phyloP scores from a whole-genome alignment of 106 monocot genomes.

The Acanthochlamys bracteata region DNA sequence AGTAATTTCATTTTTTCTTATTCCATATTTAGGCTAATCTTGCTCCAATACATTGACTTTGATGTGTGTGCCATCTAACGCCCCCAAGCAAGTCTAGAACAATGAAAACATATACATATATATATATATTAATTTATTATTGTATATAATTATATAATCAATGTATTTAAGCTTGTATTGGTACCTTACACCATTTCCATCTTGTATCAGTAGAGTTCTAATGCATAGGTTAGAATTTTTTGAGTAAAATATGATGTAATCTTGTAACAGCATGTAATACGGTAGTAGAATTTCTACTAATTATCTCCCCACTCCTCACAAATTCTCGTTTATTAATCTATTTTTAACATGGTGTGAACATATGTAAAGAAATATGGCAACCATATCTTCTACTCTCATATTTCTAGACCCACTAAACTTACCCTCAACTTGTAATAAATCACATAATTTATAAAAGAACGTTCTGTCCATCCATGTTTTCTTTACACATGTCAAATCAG shows the following conservation, averaged over 20 bases:
- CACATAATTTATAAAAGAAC: neutral
- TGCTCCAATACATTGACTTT: neutral
- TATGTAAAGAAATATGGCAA: slow-evolving; percentile 1
- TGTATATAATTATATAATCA: neutral
- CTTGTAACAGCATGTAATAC: neutral
- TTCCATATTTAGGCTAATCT: neutral
- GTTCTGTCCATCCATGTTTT: neutral
- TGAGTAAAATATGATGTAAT: neutral
- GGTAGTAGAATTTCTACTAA: neutral
- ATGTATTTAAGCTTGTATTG: neutral
- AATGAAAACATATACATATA: neutral
- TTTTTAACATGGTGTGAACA: neutral
- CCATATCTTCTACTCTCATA: neutral
- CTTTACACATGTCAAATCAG: neutral
- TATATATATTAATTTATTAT: neutral
- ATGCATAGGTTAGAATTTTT: neutral
- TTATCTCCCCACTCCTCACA: neutral
- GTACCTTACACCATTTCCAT: slow-evolving; percentile 3
- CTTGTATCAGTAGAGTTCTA: slow-evolving; percentile 3
- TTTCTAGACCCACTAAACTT: neutral
- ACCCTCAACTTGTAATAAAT: neutral
- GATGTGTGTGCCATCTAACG: slow-evolving; percentile 5
- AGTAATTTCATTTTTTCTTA: slow-evolving; percentile 1
- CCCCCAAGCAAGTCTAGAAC: neutral
- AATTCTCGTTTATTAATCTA: neutral